Conservation (phyloP, 352 stramenopile species). For the Thalassiosira delicatula region DNA sequence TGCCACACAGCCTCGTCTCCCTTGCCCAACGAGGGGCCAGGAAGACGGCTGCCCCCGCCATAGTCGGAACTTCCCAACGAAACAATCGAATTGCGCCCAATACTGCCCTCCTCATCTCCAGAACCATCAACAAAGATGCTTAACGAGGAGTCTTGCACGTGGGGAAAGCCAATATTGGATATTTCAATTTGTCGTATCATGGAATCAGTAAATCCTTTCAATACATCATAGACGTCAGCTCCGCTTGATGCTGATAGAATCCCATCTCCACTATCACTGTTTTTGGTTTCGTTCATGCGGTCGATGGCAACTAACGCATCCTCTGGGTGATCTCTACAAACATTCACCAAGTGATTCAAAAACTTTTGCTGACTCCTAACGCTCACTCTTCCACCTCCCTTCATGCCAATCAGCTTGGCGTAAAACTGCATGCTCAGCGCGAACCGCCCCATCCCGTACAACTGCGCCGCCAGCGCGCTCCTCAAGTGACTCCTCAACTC, state of each 20-base stretch:
- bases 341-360: slow-evolving; percentile 78
- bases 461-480: slow-evolving; percentile 78
- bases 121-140: slow-evolving; percentile 65
- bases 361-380: slow-evolving; percentile 84
- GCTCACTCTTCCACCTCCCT: slow-evolving; percentile 70
- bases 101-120: no score
- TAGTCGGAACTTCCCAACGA: slow-evolving; percentile 42
- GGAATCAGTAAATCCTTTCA: slow-evolving; percentile 26
- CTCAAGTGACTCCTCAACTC: slow-evolving; percentile 81
- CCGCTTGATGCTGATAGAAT: background rate
- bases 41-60: background rate
- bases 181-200: slow-evolving; percentile 77
- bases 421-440: slow-evolving; percentile 78
- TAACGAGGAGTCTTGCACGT: slow-evolving; percentile 73
- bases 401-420: slow-evolving; percentile 69
- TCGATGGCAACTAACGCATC: slow-evolving; percentile 72
- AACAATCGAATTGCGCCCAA: slow-evolving; percentile 28
- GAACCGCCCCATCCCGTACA: slow-evolving; percentile 81
- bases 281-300: slow-evolving; percentile 62
- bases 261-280: no score
- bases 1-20: slow-evolving; percentile 74
- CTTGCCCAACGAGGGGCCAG: background rate
- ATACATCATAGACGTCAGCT: slow-evolving; percentile 18
- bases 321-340: slow-evolving; percentile 74
- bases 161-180: slow-evolving; percentile 76